phyloP scores from a whole-genome alignment of 441 rosid genomes.

The Corymbia calophylla region DNA sequence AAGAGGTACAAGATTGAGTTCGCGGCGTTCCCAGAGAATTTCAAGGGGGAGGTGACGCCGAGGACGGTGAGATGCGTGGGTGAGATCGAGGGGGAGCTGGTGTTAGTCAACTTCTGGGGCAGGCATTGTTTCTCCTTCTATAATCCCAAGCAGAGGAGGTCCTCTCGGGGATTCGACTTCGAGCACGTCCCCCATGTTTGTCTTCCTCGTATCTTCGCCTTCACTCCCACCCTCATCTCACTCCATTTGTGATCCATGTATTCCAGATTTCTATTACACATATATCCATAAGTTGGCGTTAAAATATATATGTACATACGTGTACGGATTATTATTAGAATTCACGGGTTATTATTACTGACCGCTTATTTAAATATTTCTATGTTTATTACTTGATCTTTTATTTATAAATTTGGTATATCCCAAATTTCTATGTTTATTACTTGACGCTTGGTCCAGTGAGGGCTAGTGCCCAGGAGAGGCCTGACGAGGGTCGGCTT shows the following conservation, averaged over 20 bases:
- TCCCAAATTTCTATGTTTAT: no score
- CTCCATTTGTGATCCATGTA: neutral
- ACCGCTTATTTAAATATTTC: neutral
- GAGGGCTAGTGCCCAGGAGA: neutral
- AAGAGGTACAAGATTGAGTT: neutral
- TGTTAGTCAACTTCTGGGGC: neutral
- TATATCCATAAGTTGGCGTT: neutral
- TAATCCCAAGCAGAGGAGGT: neutral
- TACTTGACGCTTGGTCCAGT: accelerated
- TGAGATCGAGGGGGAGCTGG: neutral
- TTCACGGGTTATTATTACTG: neutral
- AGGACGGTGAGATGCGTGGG: neutral
- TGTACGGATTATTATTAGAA: neutral
- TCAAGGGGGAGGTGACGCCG: neutral
- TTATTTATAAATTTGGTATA: neutral
- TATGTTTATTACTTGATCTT: neutral
- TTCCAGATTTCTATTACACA: neutral
- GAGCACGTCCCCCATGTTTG: neutral
- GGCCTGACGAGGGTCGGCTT: neutral
- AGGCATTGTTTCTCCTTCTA: neutral
- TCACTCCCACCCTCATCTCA: neutral
- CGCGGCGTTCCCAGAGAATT: neutral
- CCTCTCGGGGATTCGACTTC: neutral
- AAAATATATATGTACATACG: no score
- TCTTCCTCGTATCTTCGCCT: neutral